Conservation (phyloP, 2,329 filamentous ascomycete genomes). For the Dactylellina sp. region DNA sequence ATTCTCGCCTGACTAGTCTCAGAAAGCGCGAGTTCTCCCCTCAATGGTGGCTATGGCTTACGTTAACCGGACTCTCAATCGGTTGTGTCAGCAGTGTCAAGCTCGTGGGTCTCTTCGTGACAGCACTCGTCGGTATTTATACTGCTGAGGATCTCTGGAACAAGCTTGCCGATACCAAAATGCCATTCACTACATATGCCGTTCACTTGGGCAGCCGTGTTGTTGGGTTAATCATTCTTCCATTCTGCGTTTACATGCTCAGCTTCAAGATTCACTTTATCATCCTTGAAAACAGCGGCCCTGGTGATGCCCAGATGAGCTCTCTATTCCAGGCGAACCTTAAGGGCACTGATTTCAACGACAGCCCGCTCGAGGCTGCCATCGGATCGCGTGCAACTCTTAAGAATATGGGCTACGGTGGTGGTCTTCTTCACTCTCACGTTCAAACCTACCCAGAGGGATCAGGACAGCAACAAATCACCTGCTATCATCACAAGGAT, state of each 20-base stretch:
- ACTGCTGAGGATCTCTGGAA: slow-evolving; percentile 97
- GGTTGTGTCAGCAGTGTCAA: slow-evolving; percentile 99
- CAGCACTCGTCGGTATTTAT: slow-evolving; percentile 92
- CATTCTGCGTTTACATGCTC: slow-evolving; percentile 90
- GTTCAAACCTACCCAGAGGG: slow-evolving; percentile 96
- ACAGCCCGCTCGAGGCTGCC: slow-evolving; percentile 92
- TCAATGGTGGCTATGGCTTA: slow-evolving; percentile 95
- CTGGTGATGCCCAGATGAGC: slow-evolving; percentile 99
- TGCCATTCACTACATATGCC: slow-evolving; percentile 80
- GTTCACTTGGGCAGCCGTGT: slow-evolving; percentile 84
- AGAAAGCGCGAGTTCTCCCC: slow-evolving; percentile 85
- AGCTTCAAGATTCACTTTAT: slow-evolving; percentile 96
- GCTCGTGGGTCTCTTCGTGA: slow-evolving; percentile 96
- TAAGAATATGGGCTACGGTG: slow-evolving; percentile 99
- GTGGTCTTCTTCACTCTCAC: slow-evolving; percentile 94
- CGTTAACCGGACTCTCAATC: slow-evolving; percentile 93
- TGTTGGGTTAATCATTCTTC: slow-evolving; percentile 86
- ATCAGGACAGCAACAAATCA: slow-evolving; percentile 93
- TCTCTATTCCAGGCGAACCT: slow-evolving; percentile 98
- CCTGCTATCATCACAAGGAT: slow-evolving; percentile 99
- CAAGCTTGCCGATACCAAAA: slow-evolving; percentile 94
- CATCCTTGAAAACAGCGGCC: slow-evolving; percentile 90
- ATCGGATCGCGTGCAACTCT: slow-evolving; percentile 88
- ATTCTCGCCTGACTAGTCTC: slow-evolving; percentile 93
- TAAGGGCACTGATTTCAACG: slow-evolving; percentile 89